Evolutionary conservation across 1,139 yeast genomes (phyloP), one percentile per base, ranked within the genome.

Genomic region (Candida sp.): DNA sequence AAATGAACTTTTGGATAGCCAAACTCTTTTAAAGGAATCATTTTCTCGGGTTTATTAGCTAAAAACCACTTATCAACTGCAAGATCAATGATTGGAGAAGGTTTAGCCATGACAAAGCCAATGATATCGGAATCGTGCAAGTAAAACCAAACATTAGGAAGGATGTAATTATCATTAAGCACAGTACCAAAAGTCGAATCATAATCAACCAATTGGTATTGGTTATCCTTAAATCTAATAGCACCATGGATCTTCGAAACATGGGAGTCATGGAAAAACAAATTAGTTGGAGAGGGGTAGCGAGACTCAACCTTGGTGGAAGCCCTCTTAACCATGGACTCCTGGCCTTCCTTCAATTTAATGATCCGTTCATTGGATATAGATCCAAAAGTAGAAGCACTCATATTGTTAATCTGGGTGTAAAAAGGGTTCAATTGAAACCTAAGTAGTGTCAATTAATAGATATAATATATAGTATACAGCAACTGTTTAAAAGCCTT

Each of bases 141-240:
- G 19, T 45, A 43, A 36, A 53, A 44, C 53, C 58, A 53, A 12
- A 42, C 41, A 9, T 50, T 52, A 0, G 68, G 63, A 5, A 53
- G 36, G 22, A 70, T 50, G 36, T 58, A 61, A 5, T 55, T 42
- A 21, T 57, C 55, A 47, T 70, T 66, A 39, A 69, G 44, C 15
- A 69, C 51, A 5, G 77, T 72, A 1, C 78, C 78, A 54, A 71
- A 73, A 27, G 73, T 70, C 5, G 75, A 70, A 9, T 50, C 50
- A 11, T 49, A 47, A 47, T 73, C 78, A 43, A 52, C 54, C 35
- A 73, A 44, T 34, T 39, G 54, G 42, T 70, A 57, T 8, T 38
- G 39, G n/a, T 56, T 58, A 27, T 55, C 19, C n/a, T 19, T 12
- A 5, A 27, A 29, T 37, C 36, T 42, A 22, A 46, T 41, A 5